These are phyloP conservation scores for Pichia cactophila DNA, from an alignment of 1,139 yeast genomes.

Conservation along the genomic window DNA sequence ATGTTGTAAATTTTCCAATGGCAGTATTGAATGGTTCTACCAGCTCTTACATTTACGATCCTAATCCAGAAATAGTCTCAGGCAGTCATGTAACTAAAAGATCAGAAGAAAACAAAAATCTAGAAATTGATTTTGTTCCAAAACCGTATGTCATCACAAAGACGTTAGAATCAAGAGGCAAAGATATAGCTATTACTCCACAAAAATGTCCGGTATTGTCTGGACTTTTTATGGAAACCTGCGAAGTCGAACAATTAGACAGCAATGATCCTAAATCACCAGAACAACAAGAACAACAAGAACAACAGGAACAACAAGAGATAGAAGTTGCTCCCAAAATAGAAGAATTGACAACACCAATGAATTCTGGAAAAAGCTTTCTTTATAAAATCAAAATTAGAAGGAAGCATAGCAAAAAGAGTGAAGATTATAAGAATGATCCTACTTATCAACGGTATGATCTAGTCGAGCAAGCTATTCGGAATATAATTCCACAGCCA, in stretches of 20 bases:
- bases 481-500: slow-evolving; percentile 21
- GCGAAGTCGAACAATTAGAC: background rate
- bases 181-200: background rate
- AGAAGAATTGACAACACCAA: background rate
- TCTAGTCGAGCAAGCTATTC: slow-evolving; percentile 23
- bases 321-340: background rate
- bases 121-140: slow-evolving; percentile 9
- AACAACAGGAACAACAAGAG: background rate
- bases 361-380: slow-evolving; percentile 3
- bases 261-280: background rate
- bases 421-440: slow-evolving; percentile 10
- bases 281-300: background rate
- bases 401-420: slow-evolving; percentile 13
- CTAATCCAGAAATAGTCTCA: background rate
- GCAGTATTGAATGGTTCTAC: slow-evolving; percentile 11
- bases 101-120: background rate
- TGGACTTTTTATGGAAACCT: slow-evolving; percentile 1
- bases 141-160: slow-evolving; percentile 13
- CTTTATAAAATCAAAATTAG: slow-evolving; percentile 24
- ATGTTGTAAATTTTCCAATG: slow-evolving; percentile 22
- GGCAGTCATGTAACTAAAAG: background rate
- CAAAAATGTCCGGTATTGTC: slow-evolving; percentile 9
- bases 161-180: slow-evolving; percentile 3
- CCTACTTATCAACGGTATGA: slow-evolving; percentile 25
- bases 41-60: slow-evolving; percentile 7